Percentiles rank a stretch among this genome's conserved stretches.
Conservation (phyloP, 2,329 filamentous ascomycete species). For the Penicillium frequentans region DNA sequence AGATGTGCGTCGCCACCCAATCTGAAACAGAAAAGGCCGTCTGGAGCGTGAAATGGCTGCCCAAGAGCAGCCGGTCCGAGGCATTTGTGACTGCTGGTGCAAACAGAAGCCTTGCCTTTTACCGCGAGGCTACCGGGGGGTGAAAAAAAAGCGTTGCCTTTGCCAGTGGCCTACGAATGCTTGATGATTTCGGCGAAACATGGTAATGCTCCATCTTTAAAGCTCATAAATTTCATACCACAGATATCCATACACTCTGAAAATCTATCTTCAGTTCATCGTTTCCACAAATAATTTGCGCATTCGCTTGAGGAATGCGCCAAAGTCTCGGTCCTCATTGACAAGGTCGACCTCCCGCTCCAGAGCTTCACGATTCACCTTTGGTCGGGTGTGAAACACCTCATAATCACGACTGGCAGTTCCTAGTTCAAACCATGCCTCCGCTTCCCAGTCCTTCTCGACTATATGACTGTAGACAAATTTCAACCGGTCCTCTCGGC, state of each 20-base stretch:
- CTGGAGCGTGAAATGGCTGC: conserved; percentile 83
- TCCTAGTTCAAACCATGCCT: conserved; percentile 91
- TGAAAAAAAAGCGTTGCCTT: conserved; percentile 31
- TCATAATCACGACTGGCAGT: conserved; percentile 82
- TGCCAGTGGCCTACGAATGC: background rate
- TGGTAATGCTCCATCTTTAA: conserved; percentile 14
- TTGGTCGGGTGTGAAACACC: conserved; percentile 75
- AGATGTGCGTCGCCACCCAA: conserved; percentile 86
- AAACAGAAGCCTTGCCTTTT: conserved; percentile 75
- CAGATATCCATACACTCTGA: background rate
- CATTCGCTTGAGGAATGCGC: conserved; percentile 63
- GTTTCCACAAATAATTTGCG: conserved; percentile 58
- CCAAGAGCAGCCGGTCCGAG: conserved; percentile 62
- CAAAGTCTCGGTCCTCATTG: conserved; percentile 62
- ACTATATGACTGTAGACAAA: conserved; percentile 88
- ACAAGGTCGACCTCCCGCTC: conserved; percentile 57
- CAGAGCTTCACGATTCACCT: conserved; percentile 55
- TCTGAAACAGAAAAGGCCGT: conserved; percentile 83
- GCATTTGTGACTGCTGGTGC: conserved; percentile 80
- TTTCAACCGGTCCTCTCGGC: conserved; percentile 78
- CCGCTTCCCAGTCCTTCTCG: conserved; percentile 81
- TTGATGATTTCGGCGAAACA: conserved; percentile 16
- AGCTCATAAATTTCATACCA: conserved; percentile 16
- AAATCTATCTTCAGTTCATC: conserved; percentile 43
- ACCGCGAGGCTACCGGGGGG: conserved; percentile 75